Base-by-base conservation (phyloP, 1,284 basidiomycete species). In the Heterobasidion irregulare region DNA sequence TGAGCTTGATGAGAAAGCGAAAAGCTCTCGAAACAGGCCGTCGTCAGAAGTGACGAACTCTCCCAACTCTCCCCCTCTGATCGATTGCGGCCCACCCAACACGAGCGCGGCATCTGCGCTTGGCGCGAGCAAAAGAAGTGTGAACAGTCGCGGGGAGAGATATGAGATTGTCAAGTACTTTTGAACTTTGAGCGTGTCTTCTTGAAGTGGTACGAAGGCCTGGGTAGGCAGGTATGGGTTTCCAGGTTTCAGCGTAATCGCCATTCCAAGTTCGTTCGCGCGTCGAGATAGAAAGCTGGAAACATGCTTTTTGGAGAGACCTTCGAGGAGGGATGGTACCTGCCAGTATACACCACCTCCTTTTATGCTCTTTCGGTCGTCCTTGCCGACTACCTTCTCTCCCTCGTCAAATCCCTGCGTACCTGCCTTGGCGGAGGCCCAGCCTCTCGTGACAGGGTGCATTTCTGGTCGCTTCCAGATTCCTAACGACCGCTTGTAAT, bases 401-500 rank as follows among this genome's bases (percentile, higher is more conserved):
- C 13, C 34, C 26, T 26, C 26, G 26, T 51, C 19, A 8, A 26
- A n/a, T 46, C 49, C 4, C 15, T 10, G 52, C 10, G 32, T 8
- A 46, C 15, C 13, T 26, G 26, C 38, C 38, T 41, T 41, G 38
- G n/a, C 38, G 10, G 38, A 16, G 8, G 10, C 55, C 61, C 59
- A 59, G 1, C 53, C 59, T 10, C 60, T 58, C 43, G 59, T 35
- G 12, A 68, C 62, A 13, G 75, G 75, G 15, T 70, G 62, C 2
- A 82, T 83, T 57, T 89, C 87, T 0, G 88, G 88, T 4, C 86
- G 72, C 12, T 80, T 74, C 60, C 78, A 88, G 0, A 89, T 79
- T 55, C 79, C 75, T 6, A 91, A 72, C 4, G 75, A 68, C 62
- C 83, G 84, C 19, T 64, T 58, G 62, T 86, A 89, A 63, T 90